Evolutionary conservation across 208 protist genomes (phyloP), one percentile per base, ranked within the genome.

Genomic region (Trypanosoma lewisi): DNA sequence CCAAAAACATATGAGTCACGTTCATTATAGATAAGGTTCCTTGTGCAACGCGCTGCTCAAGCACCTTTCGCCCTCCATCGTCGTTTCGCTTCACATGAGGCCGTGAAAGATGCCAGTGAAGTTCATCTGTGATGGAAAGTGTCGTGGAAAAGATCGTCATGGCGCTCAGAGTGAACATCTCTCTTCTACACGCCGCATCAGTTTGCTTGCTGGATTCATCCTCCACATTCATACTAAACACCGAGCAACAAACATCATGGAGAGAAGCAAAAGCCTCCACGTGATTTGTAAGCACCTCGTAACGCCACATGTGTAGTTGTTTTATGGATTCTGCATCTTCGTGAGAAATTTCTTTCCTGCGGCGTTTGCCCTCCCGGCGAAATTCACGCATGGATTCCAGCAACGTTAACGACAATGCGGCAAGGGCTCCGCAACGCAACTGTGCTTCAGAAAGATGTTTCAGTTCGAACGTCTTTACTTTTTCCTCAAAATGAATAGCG

Each of bases 261-360:
- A 62, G 30, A 27, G 45, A 52, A 14, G 2, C 44, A 53, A 62
- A 41, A 41, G 41, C 50, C 31, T 69, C 54, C 23, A 62, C 45
- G 36, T 69, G 41, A 2, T 11, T 27, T 36, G 36, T 55, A 62
- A 69, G 17, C 2, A 55, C 54, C n/a, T 55, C 34, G 33, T 47
- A 49, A 17, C 54, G 63, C 54, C 54, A 62, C 25, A n/a, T 31
- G 8, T 66, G 21, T 39, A 66, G 25, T 21, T 48, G 19, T 48
- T 47, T 37, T 48, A 33, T 23, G 2, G 19, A 9, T 12, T 49
- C 51, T 17, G 27, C 27, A 42, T 63, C 19, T 27, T 11, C 47
- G 14, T 17, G 31, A 23, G 4, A 9, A 62, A 17, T 6, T 16
- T 28, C n/a, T 16, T 70, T 21, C 17, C 21, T 48, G 49, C 41